A percentile compares a stretch with the other conserved stretches of the same genome.
Conservation (phyloP, 2,329 filamentous ascomycete species). For the Hypoxylon sp. region DNA sequence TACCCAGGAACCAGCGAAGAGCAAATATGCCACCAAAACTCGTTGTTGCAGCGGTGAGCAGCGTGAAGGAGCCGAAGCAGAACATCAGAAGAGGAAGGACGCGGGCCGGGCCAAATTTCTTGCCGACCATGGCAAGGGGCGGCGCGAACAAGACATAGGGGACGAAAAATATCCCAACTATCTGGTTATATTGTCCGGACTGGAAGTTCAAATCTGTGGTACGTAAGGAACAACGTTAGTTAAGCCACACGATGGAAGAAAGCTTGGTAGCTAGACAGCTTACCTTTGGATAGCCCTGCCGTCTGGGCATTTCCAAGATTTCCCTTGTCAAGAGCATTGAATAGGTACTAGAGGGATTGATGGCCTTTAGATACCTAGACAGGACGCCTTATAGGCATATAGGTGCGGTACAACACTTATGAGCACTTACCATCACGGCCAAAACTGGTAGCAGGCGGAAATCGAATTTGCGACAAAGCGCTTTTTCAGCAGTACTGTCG, state of each 20-base stretch:
- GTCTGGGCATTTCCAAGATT: conserved; percentile 70
- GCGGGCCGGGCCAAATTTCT: conserved; percentile 72
- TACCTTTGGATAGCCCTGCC: conserved; percentile 58
- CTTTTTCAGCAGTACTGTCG: conserved; percentile 60
- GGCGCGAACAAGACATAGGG: conserved; percentile 79
- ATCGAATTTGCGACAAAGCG: conserved; percentile 67
- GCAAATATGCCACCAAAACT: conserved; percentile 76
- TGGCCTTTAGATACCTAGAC: conserved; percentile 2
- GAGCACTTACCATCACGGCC: conserved; percentile 60
- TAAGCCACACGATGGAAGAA: conserved; percentile 1
- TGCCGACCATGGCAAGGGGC: conserved; percentile 73
- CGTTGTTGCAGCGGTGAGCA: conserved; percentile 65
- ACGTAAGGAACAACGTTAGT: conserved; percentile 4
- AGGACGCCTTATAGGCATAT: background rate
- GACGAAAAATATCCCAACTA: conserved; percentile 77
- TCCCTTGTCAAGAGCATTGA: conserved; percentile 62
- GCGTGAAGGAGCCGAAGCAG: conserved; percentile 72
- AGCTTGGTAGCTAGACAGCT: conserved; percentile 7
- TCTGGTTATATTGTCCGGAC: conserved; percentile 73
- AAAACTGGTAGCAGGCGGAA: conserved; percentile 65
- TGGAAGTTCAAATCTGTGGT: conserved; percentile 67
- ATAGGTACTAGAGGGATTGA: conserved; percentile 51
- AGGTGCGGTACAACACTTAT: background rate
- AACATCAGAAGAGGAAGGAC: conserved; percentile 75
- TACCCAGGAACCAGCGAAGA: conserved; percentile 76